Conservation (phyloP, 78 protist species). For the Tieghemostelium lacteum region DNA sequence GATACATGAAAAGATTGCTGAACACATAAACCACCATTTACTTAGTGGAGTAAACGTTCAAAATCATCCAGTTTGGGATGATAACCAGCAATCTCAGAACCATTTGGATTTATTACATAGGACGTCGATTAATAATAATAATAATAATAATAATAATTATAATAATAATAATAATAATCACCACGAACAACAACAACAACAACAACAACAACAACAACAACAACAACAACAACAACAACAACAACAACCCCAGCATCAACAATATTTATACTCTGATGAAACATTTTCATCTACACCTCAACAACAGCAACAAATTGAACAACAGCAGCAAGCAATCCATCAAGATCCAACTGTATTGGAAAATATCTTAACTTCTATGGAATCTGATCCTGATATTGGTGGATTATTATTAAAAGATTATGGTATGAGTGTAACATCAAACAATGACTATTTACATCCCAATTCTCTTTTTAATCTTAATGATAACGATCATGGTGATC, state of each 20-base stretch:
- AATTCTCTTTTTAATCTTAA: too few species aligned
- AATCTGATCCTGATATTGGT: conserved; percentile 37
- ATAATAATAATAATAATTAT: neutral
- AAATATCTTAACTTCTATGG: conserved; percentile 35
- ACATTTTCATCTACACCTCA: neutral
- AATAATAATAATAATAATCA: neutral
- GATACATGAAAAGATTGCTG: conserved; percentile 36
- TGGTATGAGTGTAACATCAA: neutral
- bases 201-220: neutral
- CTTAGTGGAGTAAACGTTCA: neutral
- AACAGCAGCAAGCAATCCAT: neutral
- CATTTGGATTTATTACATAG: too few species aligned
- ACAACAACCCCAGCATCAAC: neutral
- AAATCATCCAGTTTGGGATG: too few species aligned
- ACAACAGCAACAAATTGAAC: neutral
- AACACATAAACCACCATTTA: conserved; percentile 7
- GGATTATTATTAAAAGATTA: conserved; percentile 3
- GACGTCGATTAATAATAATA: too few species aligned
- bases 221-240: neutral
- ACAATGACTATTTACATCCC: neutral
- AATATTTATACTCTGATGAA: neutral
- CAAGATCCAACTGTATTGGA: neutral
- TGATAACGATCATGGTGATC: too few species aligned
- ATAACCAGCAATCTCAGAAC: neutral
- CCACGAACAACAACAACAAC: neutral